Evolutionary conservation across 2,329 filamentous ascomycete species (phyloP).

Genomic region (Sodiomyces alkalinus): DNA sequence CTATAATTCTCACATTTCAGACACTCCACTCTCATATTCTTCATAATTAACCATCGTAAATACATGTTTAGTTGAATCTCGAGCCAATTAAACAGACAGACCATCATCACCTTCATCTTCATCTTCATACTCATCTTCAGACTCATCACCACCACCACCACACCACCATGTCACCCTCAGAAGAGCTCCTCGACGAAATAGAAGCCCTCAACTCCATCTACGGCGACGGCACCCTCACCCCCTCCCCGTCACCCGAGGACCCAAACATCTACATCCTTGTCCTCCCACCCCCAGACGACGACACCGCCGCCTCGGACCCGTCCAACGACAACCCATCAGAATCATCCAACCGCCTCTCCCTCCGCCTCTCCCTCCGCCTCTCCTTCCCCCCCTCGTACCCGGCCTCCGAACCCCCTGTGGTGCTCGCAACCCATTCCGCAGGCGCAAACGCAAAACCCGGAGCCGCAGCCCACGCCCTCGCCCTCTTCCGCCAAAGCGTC

Average conservation of each 20-base stretch:
- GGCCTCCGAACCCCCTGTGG: slow-evolving; percentile 48
- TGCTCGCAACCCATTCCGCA: slow-evolving; percentile 67
- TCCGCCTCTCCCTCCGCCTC: slow-evolving; percentile 43
- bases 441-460: slow-evolving; percentile 53
- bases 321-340: no score
- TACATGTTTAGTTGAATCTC: no score
- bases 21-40: no score
- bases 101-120: no score
- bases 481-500: slow-evolving; percentile 52
- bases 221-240: slow-evolving; percentile 45
- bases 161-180: slow-evolving; percentile 3
- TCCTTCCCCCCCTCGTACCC: slow-evolving; percentile 66
- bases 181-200: slow-evolving; percentile 44
- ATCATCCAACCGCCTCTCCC: no score
- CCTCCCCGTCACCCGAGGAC: slow-evolving; percentile 22
- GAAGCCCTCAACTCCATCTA: slow-evolving; percentile 79
- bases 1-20: no score
- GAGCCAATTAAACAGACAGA: no score
- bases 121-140: no score
- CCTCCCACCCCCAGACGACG: slow-evolving; percentile 30
- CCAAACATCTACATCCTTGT: slow-evolving; percentile 42
- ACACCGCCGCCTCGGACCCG: not conserved
- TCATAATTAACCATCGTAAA: no score
- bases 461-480: slow-evolving; percentile 56
- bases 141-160: no score